Base-by-base conservation (phyloP, 306 rosid species). In the Lathyrus oleraceus region DNA sequence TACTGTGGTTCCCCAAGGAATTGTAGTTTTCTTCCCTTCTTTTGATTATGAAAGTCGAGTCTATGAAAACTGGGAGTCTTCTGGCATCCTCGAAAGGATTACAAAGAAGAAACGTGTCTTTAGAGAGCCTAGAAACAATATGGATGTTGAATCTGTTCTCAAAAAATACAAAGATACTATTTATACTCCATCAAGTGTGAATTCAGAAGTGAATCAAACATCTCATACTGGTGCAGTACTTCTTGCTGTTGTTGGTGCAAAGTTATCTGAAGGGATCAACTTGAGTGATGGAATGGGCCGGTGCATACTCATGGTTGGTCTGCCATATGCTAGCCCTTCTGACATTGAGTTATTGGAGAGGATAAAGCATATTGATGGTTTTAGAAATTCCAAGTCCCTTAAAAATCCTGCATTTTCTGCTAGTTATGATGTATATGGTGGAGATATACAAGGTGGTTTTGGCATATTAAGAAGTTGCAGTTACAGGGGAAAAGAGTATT, bases 251-350 rank as follows among this genome's bases (percentile, higher is more conserved):
- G 96, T 94, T 65, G 98, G 98, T 52, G 98, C 89, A 6, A 94
- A 94, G 87, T 75, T 93, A 84, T 90, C 98, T 2, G 97, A 94
- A 85, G 97, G 98, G 52, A 94, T 94, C 86, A 94, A 94, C 90
- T 81, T 90, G 67, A 94, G 98, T 43, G 97, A 94, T 83, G 97
- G 94, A 74, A 90, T 94, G 98, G 98, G 98, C 13, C 84, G 96
- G 65, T 90, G 95, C 65, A 35, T 94, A 60, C 88, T 94, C 83
- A 94, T 94, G 97, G 95, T 90, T 83, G 98, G 98, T 65, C 85
- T 94, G 19, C 98, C 98, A 56, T 90, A 94, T 77, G 95, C 98
- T 21, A 90, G 90, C 76, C 96, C 94, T 19, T 90, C 88, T 48
- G 88, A 90, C 81, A 78, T 94, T 44, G 98, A 90, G 83, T 86